Evolutionary conservation across 2,329 filamentous ascomycete genomes (phyloP).

Genomic region (Ambrosiella cleistominuta): DNA sequence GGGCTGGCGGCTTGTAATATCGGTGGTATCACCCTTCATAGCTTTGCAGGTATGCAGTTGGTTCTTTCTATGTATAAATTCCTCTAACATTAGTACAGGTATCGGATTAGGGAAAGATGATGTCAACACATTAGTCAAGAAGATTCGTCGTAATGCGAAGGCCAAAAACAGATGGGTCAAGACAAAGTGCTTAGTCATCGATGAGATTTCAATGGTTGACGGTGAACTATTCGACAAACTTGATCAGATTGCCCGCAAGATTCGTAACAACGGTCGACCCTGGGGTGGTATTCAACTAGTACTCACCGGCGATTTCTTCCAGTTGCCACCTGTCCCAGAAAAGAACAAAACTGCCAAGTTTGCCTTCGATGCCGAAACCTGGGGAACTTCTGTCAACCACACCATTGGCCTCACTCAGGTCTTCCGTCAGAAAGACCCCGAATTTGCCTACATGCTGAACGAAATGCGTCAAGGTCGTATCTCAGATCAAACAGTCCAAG

Average conservation of each 20-base stretch:
- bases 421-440: conserved; percentile 79
- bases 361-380: conserved; percentile 80
- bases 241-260: conserved; percentile 64
- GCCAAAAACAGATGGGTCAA: conserved; percentile 76
- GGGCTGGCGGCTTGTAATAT: conserved; percentile 94
- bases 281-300: conserved; percentile 94
- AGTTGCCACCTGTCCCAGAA: conserved; percentile 85
- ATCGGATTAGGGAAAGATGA: conserved; percentile 91
- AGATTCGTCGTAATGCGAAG: conserved; percentile 76
- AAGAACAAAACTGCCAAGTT: conserved; percentile 57
- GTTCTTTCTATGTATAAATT: not conserved
- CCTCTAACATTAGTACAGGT: conserved; percentile 15
- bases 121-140: conserved; percentile 63
- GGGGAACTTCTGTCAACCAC: conserved; percentile 83
- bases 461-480: conserved; percentile 88
- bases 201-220: conserved; percentile 98
- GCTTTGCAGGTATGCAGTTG: conserved; percentile 51
- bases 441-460: conserved; percentile 89
- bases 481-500: conserved; percentile 53
- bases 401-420: conserved; percentile 91
- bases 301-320: conserved; percentile 95
- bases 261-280: conserved; percentile 78
- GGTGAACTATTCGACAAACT: conserved; percentile 94
- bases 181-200: conserved; percentile 74
- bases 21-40: conserved; percentile 86